Evolutionary conservation across 2,329 filamentous ascomycete genomes (phyloP), one percentile per base, ranked within the genome.

Genomic region (Orbilia ellipsospora): DNA sequence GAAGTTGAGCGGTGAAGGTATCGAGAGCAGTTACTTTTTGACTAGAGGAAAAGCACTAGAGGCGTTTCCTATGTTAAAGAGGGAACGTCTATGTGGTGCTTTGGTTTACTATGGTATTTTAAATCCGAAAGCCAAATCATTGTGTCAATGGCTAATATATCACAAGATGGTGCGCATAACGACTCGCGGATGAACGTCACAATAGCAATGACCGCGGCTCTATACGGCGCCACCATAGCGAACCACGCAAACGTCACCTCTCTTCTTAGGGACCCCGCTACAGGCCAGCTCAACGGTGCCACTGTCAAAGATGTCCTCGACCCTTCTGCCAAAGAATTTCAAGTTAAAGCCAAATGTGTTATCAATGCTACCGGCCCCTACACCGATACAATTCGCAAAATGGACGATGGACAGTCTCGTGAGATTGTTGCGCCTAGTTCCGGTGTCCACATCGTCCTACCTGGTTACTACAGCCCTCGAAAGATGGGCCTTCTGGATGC

Each of bases 131-230:
- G 10, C 6, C 40, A 10, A 36, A 44, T 40, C 6, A 10, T 55
- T 0, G 36, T 6, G 20, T 15, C n/a, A 48, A 69, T 87, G 16
- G 52, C 63, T 74, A 68, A 68, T 26, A 13, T 40, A 20, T 65
- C 31, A 23, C 28, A 42, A 80, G 92, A 96, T 83, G 93, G 93
- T 79, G 92, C 92, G 31, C 93, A 96, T 83, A 96, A 96, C 81
- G 93, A 96, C 82, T 95, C 92, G 18, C 88, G 93, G 59, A 96
- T 96, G 92, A 96, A 96, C 81, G 90, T 95, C 28, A 94, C 92
- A 7, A 86, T 96, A 69, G 92, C 92, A 18, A 92, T 94, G 88
- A 96, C 93, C 16, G 92, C 92, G 67, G 92, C 92, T n/a, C 84
- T 96, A 51, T 96, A 95, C 81, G 92, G 92, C 36, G 88, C 89